A percentile compares a stretch with the other conserved stretches of the same genome.
Evolutionary conservation across 306 rosid genomes (phyloP).

Genomic region (Prunus kanzakura): DNA sequence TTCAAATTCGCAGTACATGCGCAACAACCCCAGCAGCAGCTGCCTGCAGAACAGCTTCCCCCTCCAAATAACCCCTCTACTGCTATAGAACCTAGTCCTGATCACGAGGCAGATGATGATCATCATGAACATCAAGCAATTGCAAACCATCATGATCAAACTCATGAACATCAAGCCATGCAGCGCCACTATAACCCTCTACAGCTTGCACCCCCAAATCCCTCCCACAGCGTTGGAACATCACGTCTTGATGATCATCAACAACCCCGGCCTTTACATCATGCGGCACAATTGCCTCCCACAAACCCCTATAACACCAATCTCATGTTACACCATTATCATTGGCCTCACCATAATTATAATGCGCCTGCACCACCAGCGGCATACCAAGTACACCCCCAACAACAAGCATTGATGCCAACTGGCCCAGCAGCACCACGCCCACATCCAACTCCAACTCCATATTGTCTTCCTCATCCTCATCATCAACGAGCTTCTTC

Average conservation of each 20-base stretch:
- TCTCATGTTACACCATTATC: background rate
- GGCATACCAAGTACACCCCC: background rate
- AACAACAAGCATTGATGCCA: background rate
- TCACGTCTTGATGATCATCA: background rate
- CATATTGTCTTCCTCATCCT: background rate
- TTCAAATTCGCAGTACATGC: background rate
- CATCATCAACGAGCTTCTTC: background rate
- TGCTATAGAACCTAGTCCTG: background rate
- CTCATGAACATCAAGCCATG: background rate
- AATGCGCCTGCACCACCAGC: background rate
- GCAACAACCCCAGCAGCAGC: background rate
- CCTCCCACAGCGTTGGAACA: background rate
- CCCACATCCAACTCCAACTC: background rate
- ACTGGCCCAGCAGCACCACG: background rate
- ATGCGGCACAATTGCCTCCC: background rate
- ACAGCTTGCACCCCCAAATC: background rate
- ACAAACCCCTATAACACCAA: background rate
- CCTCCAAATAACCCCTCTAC: background rate
- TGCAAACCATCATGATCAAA: background rate
- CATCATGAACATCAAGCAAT: background rate
- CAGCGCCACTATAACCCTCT: background rate
- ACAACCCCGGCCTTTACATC: background rate
- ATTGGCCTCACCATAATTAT: background rate
- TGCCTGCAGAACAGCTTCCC: background rate
- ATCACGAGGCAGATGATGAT: background rate